Conservation (phyloP, 2,329 filamentous ascomycete species). For the Curvularia sp. region DNA sequence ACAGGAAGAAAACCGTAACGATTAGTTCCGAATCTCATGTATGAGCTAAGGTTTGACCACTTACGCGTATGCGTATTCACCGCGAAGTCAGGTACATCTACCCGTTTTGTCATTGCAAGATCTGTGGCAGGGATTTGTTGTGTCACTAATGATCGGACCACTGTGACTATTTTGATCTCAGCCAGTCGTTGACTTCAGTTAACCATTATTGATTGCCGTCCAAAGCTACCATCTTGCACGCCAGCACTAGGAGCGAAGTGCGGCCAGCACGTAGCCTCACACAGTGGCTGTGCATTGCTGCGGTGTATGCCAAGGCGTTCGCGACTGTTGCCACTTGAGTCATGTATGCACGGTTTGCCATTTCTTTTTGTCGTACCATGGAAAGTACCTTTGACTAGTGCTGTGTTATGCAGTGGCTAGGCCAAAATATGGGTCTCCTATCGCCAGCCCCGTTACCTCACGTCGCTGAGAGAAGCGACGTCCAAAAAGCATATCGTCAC, state of each 20-base stretch:
- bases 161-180: neutral
- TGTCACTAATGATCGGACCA: neutral
- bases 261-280: neutral
- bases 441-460: neutral
- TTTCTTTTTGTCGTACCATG: too few relatives aligned
- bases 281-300: neutral
- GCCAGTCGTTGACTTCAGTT: neutral
- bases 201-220: neutral
- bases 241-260: neutral
- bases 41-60: neutral
- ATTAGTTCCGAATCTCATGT: neutral
- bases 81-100: neutral
- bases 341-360: neutral
- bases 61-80: neutral
- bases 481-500: constrained; percentile 7
- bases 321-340: neutral
- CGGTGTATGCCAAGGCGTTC: neutral
- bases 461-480: constrained; percentile 7
- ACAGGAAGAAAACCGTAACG: neutral
- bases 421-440: neutral
- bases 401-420: neutral
- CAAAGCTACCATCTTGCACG: neutral
- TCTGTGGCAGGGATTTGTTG: neutral
- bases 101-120: neutral
- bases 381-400: neutral